These are phyloP conservation scores for Eudorina sp. DNA, from an alignment of 139 green algal genomes.

Conservation along the genomic window DNA sequence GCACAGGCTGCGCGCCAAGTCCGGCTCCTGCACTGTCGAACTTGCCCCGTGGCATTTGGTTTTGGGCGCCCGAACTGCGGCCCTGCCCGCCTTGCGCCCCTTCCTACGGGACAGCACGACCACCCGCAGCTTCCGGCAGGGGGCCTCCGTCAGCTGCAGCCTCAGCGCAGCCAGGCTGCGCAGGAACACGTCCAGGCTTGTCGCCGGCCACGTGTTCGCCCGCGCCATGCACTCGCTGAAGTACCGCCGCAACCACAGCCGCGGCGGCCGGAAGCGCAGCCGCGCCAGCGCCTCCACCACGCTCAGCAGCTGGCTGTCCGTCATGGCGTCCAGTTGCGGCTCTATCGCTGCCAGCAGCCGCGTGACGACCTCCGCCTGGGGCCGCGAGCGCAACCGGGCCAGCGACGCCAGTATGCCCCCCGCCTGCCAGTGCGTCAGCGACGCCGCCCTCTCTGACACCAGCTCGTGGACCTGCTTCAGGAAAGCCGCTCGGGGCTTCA, in stretches of 20 bases:
- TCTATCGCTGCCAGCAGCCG: neutral
- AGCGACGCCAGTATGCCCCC: neutral
- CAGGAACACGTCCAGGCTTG: neutral
- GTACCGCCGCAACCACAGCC: neutral
- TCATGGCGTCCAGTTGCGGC: neutral
- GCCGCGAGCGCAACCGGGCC: neutral
- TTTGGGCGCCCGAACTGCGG: too few species aligned
- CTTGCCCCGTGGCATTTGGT: neutral
- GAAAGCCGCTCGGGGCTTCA: neutral
- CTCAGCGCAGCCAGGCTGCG: conserved; percentile 10
- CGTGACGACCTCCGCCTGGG: neutral
- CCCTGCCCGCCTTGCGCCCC: neutral
- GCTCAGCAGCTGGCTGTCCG: neutral
- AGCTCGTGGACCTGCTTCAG: neutral
- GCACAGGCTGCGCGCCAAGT: conserved; percentile 27
- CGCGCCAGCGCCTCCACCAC: neutral
- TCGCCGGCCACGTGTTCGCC: neutral
- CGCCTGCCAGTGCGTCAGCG: conserved; percentile 6
- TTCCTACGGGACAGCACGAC: conserved; percentile 5
- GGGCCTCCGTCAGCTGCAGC: neutral
- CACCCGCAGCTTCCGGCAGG: neutral
- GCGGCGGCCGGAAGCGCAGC: conserved; percentile 27
- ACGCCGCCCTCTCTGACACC: neutral
- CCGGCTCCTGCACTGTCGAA: neutral
- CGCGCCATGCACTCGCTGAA: neutral